Evolutionary conservation across 306 rosid genomes (phyloP).

Genomic region (Lathyrus sativus): DNA sequence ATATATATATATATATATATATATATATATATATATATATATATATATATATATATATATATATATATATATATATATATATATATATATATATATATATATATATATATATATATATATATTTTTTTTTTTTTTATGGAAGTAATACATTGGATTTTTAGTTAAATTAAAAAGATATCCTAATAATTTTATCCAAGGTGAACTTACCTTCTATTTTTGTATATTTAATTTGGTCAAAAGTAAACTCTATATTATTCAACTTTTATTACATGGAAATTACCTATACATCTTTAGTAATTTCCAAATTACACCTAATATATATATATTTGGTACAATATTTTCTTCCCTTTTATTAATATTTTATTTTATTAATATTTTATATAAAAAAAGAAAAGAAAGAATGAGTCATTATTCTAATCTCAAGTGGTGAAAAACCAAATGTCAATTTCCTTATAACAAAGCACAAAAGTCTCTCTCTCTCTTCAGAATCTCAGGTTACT

Average conservation of each 20-base stretch:
- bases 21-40: too few relatives aligned
- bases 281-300: neutral
- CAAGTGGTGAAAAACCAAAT: slow-evolving; percentile 25
- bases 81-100: too few relatives aligned
- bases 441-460: slow-evolving; percentile 26
- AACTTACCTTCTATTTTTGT: too few relatives aligned
- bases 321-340: neutral
- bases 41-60: too few relatives aligned
- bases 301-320: neutral
- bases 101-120: too few relatives aligned
- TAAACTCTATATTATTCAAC: neutral
- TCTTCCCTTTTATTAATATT: slow-evolving; percentile 5
- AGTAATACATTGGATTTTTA: too few relatives aligned
- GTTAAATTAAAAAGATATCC: too few relatives aligned
- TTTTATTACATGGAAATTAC: neutral
- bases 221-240: neutral
- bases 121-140: too few relatives aligned
- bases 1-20: too few relatives aligned
- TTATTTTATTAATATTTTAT: too few relatives aligned
- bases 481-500: slow-evolving; percentile 37
- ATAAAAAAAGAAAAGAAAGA: neutral
- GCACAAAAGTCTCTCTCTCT: slow-evolving; percentile 19
- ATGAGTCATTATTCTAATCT: slow-evolving; percentile 16
- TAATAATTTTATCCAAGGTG: too few relatives aligned
- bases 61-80: too few relatives aligned